A percentile compares a stretch with the other conserved stretches of the same genome.
Evolutionary conservation across 2,329 filamentous ascomycete genomes (phyloP).

Genomic region (Xylaria arbuscula): DNA sequence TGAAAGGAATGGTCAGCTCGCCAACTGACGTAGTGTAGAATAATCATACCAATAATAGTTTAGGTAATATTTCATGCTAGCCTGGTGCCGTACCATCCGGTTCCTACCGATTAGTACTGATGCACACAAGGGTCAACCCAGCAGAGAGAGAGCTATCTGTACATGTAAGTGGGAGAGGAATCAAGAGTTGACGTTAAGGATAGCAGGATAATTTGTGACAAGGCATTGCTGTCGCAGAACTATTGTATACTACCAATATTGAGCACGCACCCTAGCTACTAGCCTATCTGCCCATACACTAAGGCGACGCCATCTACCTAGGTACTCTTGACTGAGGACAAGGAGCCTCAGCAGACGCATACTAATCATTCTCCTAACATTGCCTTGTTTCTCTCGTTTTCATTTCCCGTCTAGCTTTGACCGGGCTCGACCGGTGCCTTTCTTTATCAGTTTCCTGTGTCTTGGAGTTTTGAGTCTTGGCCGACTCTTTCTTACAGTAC

Average conservation of each 20-base stretch:
- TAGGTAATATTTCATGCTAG: constrained; percentile 4
- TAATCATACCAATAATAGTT: neutral
- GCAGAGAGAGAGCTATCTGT: neutral
- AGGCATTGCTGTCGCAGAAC: neutral
- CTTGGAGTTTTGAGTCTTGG: constrained; percentile 11
- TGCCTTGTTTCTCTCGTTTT: constrained; percentile 14
- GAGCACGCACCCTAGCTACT: too few species aligned
- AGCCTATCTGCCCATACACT: too few species aligned
- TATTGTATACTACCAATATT: neutral
- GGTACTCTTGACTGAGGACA: neutral
- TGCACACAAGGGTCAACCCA: constrained; percentile 27
- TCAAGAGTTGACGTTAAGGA: constrained; percentile 12
- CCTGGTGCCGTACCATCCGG: constrained; percentile 34
- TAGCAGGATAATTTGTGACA: neutral
- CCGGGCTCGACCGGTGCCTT: neutral
- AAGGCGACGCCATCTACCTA: neutral
- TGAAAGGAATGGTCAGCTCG: constrained; percentile 16
- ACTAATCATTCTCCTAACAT: neutral
- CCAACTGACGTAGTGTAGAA: constrained; percentile 32
- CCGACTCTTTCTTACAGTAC: constrained; percentile 4
- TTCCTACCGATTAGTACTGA: constrained; percentile 28
- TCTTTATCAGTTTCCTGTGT: constrained; percentile 15
- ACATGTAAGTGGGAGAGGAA: constrained; percentile 12
- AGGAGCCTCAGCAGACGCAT: neutral
- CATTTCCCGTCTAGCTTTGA: constrained; percentile 9